Evolutionary conservation across 176 grass and related monocot species (phyloP), one percentile per base, ranked within the genome.

Genomic region (Urochloa ruziziensis): DNA sequence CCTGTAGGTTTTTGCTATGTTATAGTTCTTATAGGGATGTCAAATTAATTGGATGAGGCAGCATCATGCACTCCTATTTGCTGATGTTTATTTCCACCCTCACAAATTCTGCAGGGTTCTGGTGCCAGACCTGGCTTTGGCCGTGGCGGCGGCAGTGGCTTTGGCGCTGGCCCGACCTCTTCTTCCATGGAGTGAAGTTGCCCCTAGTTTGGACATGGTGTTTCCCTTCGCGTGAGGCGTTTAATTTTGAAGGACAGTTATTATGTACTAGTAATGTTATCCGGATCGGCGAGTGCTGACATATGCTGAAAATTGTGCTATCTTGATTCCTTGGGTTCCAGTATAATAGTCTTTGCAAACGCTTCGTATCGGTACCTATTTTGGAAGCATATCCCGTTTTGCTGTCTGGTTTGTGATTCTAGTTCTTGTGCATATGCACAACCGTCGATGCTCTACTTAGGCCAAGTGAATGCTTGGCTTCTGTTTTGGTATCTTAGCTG

Each of bases 91-190:
- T 68, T 66, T 73, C 57, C 57, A 8, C 24, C 35, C 24, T n/a
- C 9, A 6, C 35, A 49, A 51, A 52, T 61, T 65, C 53, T 85
- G 52, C 83, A 98, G 96, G 62, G 89, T 67, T 62, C 92, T 86
- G 91, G 95, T 82, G 91, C 82, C 12, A 90, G 92, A 24, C 91
- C 94, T 27, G 92, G 89, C 3, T 98, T 98, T 70, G 96, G 96
- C 46, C 96, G 96, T 74, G 96, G 96, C 5, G 86, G 92, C 0
- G 94, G 90, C 10, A 84, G 87, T 0, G 80, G 94, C 23, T 90
- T 79, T 4, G 92, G 90, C 4, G 53, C 92, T 59, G 86, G 90
- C 8, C 87, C 93, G 4, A 86, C 94, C 46, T 87, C 89, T 17
- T 91, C 92, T 24, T 89, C 89, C 0, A 93, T 91, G 92, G 95